These are phyloP conservation scores for Fusarium penzigii DNA, from an alignment of 2,329 filamentous ascomycete genomes.

Conservation along the genomic window DNA sequence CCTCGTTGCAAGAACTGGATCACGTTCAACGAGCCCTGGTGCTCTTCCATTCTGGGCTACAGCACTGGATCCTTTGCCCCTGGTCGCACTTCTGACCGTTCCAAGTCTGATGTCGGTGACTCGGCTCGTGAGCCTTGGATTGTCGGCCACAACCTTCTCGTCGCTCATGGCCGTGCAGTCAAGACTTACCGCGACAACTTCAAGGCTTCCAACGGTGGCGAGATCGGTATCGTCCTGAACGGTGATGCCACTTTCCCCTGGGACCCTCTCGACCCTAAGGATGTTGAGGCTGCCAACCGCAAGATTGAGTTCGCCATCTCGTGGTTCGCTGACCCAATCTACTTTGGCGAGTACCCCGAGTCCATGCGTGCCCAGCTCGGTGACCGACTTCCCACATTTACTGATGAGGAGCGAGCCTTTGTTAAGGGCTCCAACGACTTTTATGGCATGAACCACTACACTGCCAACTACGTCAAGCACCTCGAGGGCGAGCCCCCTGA, in stretches of 20 bases:
- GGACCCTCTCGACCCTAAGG: constrained; percentile 73
- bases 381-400: constrained; percentile 73
- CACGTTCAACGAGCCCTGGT: constrained; percentile 91
- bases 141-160: constrained; percentile 76
- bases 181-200: constrained; percentile 83
- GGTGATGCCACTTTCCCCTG: constrained; percentile 82
- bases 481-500: constrained; percentile 59
- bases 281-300: constrained; percentile 74
- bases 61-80: constrained; percentile 77
- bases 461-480: constrained; percentile 82
- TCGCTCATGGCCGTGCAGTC: constrained; percentile 79
- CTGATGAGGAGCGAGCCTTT: constrained; percentile 69
- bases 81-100: constrained; percentile 76
- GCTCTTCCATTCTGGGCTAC: constrained; percentile 78
- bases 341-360: constrained; percentile 80
- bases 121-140: constrained; percentile 78
- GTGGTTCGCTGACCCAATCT: constrained; percentile 88
- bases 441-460: constrained; percentile 95
- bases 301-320: constrained; percentile 86
- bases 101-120: constrained; percentile 70
- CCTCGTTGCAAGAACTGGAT: constrained; percentile 85
- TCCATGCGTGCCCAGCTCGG: constrained; percentile 83
- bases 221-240: constrained; percentile 88
- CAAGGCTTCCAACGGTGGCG: constrained; percentile 68
- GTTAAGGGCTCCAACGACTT: constrained; percentile 88